These are phyloP conservation scores for Pleurotus giganteus DNA, from an alignment of 768 basidiomycete genomes.

Conservation along the genomic window DNA sequence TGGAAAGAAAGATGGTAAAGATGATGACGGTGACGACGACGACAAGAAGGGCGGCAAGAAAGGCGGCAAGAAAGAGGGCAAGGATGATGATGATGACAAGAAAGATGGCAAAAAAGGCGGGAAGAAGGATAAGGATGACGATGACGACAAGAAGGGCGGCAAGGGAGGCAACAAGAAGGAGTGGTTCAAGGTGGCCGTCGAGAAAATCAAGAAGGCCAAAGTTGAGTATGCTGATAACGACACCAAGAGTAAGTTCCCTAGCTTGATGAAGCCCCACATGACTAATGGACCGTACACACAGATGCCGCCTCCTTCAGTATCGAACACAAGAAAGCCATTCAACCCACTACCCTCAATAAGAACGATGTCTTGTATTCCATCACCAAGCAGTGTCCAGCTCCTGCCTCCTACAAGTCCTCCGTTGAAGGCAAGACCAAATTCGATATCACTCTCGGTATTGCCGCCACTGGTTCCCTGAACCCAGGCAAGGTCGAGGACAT, in stretches of 20 bases:
- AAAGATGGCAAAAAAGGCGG: background rate
- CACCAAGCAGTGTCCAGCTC: slow-evolving; percentile 6
- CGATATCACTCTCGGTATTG: slow-evolving; percentile 24
- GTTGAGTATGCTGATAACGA: background rate
- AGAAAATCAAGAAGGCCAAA: slow-evolving; percentile 1
- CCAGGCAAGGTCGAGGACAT: slow-evolving; percentile 29
- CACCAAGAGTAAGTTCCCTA: background rate
- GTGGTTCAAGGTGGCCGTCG: slow-evolving; percentile 2
- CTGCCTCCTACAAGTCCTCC: slow-evolving; percentile 12
- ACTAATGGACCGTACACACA: background rate
- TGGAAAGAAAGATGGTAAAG: background rate
- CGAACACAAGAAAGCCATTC: slow-evolving; percentile 1
- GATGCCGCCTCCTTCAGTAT: slow-evolving; percentile 3
- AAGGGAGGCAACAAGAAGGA: background rate
- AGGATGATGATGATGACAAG: background rate
- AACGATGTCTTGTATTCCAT: slow-evolving; percentile 4
- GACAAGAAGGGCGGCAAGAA: background rate
- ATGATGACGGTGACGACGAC: background rate
- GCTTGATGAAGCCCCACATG: background rate
- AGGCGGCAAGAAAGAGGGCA: background rate
- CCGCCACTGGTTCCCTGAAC: slow-evolving; percentile 19
- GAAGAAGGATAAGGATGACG: background rate
- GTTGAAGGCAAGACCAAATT: slow-evolving; percentile 23
- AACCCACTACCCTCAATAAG: slow-evolving; percentile 1
- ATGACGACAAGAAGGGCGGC: background rate